Evolutionary conservation across 2,329 filamentous ascomycete genomes (phyloP), one percentile per base, ranked within the genome.

Genomic region (Alternaria hordeiaustralica): DNA sequence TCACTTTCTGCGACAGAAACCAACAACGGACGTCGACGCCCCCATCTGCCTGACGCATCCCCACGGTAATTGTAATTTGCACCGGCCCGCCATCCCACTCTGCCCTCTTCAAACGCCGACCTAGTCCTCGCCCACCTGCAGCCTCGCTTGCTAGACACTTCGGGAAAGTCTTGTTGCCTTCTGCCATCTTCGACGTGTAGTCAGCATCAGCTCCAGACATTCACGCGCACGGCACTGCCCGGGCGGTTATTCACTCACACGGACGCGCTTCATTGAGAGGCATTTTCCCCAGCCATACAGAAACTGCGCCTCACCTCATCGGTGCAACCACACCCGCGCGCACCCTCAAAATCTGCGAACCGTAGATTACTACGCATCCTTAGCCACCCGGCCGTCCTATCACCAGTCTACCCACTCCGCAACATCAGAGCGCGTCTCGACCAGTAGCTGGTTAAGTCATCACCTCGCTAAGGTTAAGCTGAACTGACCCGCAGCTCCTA

Each of bases 61-160:
- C 57, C 61, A 57, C 62, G 64, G 67, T 60, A 68, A 63, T 63
- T 65, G 62, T 64, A 60, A 63, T 60, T 60, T 67, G 44, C 62
- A 61, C 67, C 71, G 71, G 71, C 70, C 71, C 71, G 71, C 68
- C 60, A 62, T 70, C 65, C 71, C 71, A 71, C 69, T 55, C 63
- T 45, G 45, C 55, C 44, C 56, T 45, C 50, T 64, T 69, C 70
- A 68, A 67, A 67, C 43, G 44, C 69, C 65, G 67, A 66, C 61
- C 44, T 53, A 33, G 47, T 58, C 44, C 33, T 59, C 46, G 36
- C 57, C 56, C 59, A 57, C 33, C 54, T 56, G 45, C 61, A 59
- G n/a, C 44, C 18, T 55, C 53, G 55, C 60, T 13, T 53, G 45
- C 63, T 49, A 57, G 20, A 58, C 63, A 26, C 63, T 56, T 60